Evolutionary conservation across 176 grass and related monocot genomes (phyloP).

Genomic region (Oropetium thomaeum): DNA sequence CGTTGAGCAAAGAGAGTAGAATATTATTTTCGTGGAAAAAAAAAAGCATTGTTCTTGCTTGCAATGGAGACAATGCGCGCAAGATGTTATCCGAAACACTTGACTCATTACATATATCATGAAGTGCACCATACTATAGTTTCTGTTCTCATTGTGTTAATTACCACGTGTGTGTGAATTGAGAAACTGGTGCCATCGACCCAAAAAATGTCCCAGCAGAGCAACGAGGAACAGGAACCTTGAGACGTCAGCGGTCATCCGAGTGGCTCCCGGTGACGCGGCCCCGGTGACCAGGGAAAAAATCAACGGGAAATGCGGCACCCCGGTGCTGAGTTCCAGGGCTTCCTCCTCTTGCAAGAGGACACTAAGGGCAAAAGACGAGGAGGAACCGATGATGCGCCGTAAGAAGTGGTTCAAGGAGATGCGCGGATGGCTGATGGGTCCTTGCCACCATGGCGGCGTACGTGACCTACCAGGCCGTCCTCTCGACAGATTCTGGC

Average conservation of each 20-base stretch:
- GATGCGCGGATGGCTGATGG: conserved; percentile 55
- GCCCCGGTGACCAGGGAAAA: not conserved
- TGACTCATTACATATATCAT: too few species aligned
- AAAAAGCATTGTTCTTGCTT: not conserved
- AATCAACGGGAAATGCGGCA: not conserved
- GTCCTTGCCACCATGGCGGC: conserved; percentile 32
- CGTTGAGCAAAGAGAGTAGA: not conserved
- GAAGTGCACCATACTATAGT: too few species aligned
- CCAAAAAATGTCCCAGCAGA: not conserved
- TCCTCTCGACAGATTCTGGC: conserved; percentile 57
- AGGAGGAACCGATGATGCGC: too few species aligned
- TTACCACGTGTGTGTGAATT: not conserved
- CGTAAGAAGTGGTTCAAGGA: conserved; percentile 47
- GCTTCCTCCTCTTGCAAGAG: conserved; percentile 19
- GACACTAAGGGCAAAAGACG: too few species aligned
- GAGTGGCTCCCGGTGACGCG: conserved; percentile 6
- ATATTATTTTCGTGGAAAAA: too few species aligned
- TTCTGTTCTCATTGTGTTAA: too few species aligned
- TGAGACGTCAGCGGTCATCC: not conserved
- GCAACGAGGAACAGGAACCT: not conserved
- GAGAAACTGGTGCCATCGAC: not conserved
- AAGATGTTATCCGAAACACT: not conserved
- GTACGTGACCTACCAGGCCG: conserved; percentile 34
- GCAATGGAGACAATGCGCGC: not conserved
- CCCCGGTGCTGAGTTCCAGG: conserved; percentile 30